phyloP scores from a whole-genome alignment of 495 filamentous ascomycete genomes.

The Lophiotrema nucula region DNA sequence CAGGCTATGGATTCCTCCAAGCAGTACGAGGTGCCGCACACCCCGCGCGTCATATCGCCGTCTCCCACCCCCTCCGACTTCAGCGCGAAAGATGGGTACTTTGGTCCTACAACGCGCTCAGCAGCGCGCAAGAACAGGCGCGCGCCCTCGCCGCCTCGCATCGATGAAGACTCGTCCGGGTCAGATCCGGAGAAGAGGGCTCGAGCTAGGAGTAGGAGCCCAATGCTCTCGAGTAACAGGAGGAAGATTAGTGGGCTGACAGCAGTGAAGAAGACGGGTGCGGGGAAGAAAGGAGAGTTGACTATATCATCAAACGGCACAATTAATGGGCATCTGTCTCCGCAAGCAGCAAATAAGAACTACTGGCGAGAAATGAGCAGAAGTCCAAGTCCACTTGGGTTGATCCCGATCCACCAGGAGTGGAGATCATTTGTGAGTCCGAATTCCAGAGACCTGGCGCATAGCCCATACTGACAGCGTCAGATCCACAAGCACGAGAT shows the following conservation, averaged over 20 bases:
- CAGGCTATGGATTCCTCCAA: constrained; percentile 38
- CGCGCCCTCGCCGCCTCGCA: constrained; percentile 30
- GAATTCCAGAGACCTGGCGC: background rate
- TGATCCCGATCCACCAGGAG: constrained; percentile 88
- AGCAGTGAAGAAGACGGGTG: constrained; percentile 15
- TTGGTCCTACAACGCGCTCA: constrained; percentile 41
- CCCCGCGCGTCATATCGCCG: constrained; percentile 47
- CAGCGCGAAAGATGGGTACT: constrained; percentile 42
- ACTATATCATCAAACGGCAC: constrained; percentile 33
- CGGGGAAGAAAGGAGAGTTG: constrained; percentile 24
- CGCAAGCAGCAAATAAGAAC: constrained; percentile 52
- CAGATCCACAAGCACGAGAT: constrained; percentile 72
- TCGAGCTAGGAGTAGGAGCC: constrained; percentile 36
- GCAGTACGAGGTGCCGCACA: constrained; percentile 41
- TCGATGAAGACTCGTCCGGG: constrained; percentile 34
- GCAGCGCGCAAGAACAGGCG: constrained; percentile 30
- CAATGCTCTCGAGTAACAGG: constrained; percentile 34
- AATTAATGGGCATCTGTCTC: constrained; percentile 71
- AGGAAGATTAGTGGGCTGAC: constrained; percentile 35
- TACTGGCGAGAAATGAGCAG: constrained; percentile 80
- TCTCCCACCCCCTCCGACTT: constrained; percentile 46
- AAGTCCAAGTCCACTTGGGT: constrained; percentile 83
- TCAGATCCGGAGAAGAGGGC: constrained; percentile 41
- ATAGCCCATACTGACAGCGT: constrained; percentile 12
- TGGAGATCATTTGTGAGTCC: constrained; percentile 63